These are phyloP conservation scores for Dalbergia cochinchinensis DNA, from an alignment of 306 rosid species.

Conservation along the genomic window DNA sequence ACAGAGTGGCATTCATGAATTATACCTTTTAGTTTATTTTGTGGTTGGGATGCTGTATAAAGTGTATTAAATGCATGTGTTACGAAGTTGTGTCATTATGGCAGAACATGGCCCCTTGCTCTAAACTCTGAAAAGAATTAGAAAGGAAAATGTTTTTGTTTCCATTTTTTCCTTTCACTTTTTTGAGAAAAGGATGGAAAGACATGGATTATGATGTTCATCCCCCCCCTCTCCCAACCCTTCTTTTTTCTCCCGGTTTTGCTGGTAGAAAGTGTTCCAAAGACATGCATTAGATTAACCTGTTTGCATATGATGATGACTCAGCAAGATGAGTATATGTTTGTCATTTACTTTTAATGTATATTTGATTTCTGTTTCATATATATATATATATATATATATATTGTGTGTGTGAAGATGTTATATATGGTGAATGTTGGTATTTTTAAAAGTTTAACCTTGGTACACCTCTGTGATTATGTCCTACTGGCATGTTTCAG, in stretches of 20 bases:
- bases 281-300: slow-evolving; percentile 10
- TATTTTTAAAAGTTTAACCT: slow-evolving; percentile 1
- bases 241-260: not conserved
- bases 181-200: not conserved
- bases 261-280: slow-evolving; percentile 3
- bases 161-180: not conserved
- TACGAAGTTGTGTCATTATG: slow-evolving; percentile 5
- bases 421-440: not conserved
- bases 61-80: slow-evolving; percentile 12
- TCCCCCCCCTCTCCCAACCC: too few species aligned
- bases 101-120: not conserved
- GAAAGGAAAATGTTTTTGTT: not conserved
- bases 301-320: slow-evolving; percentile 2
- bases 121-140: not conserved
- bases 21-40: slow-evolving; percentile 6
- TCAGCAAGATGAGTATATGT: not conserved
- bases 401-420: slow-evolving; percentile 9
- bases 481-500: slow-evolving; percentile 43
- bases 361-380: slow-evolving; percentile 5
- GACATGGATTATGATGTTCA: not conserved
- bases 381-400: not conserved
- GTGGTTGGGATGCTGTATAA: slow-evolving; percentile 3
- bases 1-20: not conserved
- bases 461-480: slow-evolving; percentile 23
- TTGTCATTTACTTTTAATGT: not conserved